Base-by-base conservation (phyloP, 768 basidiomycete genomes). In the Termitomyces sp. region DNA sequence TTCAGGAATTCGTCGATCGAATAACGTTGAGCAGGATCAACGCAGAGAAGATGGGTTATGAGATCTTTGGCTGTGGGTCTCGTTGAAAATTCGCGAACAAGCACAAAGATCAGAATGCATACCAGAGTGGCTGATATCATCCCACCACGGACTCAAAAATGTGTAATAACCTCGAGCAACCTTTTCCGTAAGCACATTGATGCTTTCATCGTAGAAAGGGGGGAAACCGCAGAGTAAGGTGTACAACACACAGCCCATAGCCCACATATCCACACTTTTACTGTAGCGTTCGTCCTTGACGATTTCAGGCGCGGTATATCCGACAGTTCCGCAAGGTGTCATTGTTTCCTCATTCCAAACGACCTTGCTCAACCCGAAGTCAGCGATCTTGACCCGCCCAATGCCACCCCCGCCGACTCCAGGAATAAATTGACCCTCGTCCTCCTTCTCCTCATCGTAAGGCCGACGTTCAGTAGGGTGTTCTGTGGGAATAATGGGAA, bases 241-340 rank as follows among this genome's bases (percentile, higher is more conserved):
- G 74, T 99, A 99, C 1, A 99, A 80, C n/a, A 99, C 97, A 71
- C 97, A 99, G 41, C 97, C 97, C 37, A 99, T 76, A 2, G 97
- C 97, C 97, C 97, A 99, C 97, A 98, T 98, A 69, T 99, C 97
- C 55, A 98, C 96, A 66, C 90, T 93, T 73, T 94, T 95, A 70
- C 86, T 90, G 69, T 96, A 96, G 29, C 94, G 82, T 74, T 99
- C 96, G 68, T 98, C 97, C 74, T 98, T 98, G 65, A 99, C 97
- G 60, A 99, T 99, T 74, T 99, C 97, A 5, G 97, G 97, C 6
- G 97, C 97, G 2, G 97, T 99, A 72, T 99, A 99, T 22, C 97
- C 97, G 32, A 99, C 96, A 3, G 97, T 99, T n/a, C 97, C 97
- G 67, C 97, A 99, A 22, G 97, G 97, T 14, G 97, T 99, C 90